phyloP scores from a whole-genome alignment of 2,329 filamentous ascomycete genomes.

The Pyricularia grisea region DNA sequence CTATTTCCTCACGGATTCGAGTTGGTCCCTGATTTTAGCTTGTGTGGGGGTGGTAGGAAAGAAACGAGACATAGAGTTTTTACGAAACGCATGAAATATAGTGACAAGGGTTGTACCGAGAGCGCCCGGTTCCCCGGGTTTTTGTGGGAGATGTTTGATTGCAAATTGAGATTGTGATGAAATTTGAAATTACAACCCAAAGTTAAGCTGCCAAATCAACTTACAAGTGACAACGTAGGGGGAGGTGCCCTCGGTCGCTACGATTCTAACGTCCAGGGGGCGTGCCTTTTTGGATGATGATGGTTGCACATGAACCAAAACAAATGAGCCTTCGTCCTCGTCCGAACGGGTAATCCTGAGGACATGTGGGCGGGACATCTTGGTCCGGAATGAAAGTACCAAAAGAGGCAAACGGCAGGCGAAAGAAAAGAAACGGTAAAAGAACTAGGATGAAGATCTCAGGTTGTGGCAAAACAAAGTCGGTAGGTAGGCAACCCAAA shows the following conservation, averaged over 20 bases:
- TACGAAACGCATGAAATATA: conserved; percentile 2
- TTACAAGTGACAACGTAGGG: conserved; percentile 50
- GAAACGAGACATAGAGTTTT: not conserved
- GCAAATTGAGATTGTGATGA: not conserved
- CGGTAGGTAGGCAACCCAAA: not conserved
- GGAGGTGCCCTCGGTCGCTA: conserved; percentile 57
- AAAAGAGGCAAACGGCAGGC: not conserved
- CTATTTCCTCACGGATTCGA: conserved; percentile 18
- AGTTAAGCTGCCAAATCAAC: conserved; percentile 18
- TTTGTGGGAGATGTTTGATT: not conserved
- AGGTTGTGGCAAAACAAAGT: not conserved
- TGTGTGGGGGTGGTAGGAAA: not conserved
- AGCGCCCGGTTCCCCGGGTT: not conserved
- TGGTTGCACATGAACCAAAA: conserved; percentile 51
- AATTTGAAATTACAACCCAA: not conserved
- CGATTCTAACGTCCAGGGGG: conserved; percentile 54
- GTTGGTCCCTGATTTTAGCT: conserved; percentile 4
- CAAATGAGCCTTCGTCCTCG: conserved; percentile 37
- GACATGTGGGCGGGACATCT: conserved; percentile 24
- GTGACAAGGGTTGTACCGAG: not conserved
- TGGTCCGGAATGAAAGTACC: not conserved
- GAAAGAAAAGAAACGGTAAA: not conserved
- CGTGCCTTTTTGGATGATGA: conserved; percentile 18
- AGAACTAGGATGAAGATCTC: not conserved
- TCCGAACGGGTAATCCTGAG: conserved; percentile 51